Base-by-base conservation (phyloP, 352 stramenopile species). In the Globisporangium paddicum region DNA sequence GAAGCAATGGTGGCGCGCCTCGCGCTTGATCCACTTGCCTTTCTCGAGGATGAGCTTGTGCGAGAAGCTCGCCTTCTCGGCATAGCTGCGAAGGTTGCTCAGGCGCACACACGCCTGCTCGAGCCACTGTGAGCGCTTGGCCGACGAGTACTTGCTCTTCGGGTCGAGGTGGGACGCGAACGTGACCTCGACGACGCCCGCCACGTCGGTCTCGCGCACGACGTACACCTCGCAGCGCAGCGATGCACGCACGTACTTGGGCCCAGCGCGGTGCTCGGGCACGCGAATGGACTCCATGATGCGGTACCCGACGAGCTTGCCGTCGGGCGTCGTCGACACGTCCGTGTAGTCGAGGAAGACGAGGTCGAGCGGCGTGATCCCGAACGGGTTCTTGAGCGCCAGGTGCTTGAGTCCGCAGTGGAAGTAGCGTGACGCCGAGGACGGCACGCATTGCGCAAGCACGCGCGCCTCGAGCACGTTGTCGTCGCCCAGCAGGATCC, bases 261-360 rank as follows among this genome's bases (percentile, higher is more conserved):
- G 30, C n/a, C 73, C 69, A 6, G 75, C 64, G 14, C 65, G 69
- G 32, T 79, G 73, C 63, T 85, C 82, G 14, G 79, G 77, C 14
- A 94, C 73, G 46, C 84, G 84, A 59, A 94, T 94, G 14, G 80
- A 91, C 49, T 94, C 84, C 30, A 90, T 58, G 56, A 94, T 87
- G 51, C 82, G 80, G 62, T 82, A 90, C 28, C 82, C 84, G 14
- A 92, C 69, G 44, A 88, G 66, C 56, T 86, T 85, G 28, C 73
- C 75, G 50, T 82, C 67, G 9, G 66, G 54, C 37, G 77, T 88
- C n/a, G 76, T 79, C 37, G 72, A 75, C 38, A 92, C 82, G 47
- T 92, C 82, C 18, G 84, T 92, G 69, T 94, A 94, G 69, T 94
- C 84, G 32, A 94, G 65, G 42, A 87, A 90, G 3, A 94, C 84